phyloP scores from a whole-genome alignment of 2,329 filamentous ascomycete species.

The Phoma herbarum region DNA sequence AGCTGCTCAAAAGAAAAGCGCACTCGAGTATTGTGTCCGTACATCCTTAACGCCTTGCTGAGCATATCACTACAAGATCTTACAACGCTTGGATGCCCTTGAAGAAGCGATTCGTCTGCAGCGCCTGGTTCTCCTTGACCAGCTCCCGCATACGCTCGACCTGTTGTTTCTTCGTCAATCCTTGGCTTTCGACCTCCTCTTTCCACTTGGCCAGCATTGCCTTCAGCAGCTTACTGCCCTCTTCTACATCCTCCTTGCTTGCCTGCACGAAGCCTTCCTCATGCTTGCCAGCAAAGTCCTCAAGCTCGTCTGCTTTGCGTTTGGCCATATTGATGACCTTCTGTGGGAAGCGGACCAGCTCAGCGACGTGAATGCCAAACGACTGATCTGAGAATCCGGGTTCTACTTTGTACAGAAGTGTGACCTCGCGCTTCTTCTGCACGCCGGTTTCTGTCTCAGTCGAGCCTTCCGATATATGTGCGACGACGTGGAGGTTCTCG shows the following conservation, averaged over 20 bases:
- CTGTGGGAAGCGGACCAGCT: constrained; percentile 92
- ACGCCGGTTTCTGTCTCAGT: constrained; percentile 55
- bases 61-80: not conserved
- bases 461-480: constrained; percentile 75
- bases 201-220: constrained; percentile 87
- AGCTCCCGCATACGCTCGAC: constrained; percentile 80
- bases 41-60: constrained; percentile 16
- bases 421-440: constrained; percentile 74
- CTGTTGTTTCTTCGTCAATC: constrained; percentile 70
- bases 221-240: constrained; percentile 87
- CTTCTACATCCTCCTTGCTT: constrained; percentile 85
- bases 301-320: constrained; percentile 95
- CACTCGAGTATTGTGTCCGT: not conserved
- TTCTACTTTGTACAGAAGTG: constrained; percentile 94
- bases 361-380: constrained; percentile 97
- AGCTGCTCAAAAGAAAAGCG: too few relatives aligned
- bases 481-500: constrained; percentile 92
- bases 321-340: constrained; percentile 99
- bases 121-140: constrained; percentile 74
- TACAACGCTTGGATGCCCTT: constrained; percentile 62
- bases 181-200: constrained; percentile 70
- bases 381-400: constrained; percentile 96
- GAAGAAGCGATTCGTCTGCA: constrained; percentile 73
- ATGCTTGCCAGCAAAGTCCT: constrained; percentile 89
- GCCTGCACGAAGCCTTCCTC: constrained; percentile 58